Conservation (phyloP, 78 protist genomes). For the Corallochytrium limacisporum region DNA sequence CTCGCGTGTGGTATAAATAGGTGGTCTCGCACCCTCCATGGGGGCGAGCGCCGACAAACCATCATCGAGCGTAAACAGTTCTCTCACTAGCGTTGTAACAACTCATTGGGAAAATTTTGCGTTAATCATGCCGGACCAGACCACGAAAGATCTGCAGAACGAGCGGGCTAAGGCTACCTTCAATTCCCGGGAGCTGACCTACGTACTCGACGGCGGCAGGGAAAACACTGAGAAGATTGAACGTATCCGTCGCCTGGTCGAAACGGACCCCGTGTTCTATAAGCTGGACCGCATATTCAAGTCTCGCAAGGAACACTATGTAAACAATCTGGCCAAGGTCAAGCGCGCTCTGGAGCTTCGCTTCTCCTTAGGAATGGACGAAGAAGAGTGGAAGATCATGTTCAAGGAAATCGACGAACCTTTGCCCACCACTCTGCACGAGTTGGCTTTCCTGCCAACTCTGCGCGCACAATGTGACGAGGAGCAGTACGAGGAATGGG, state of each 20-base stretch:
- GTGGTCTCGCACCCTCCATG: too few relatives aligned
- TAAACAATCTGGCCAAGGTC: neutral
- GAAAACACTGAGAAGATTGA: neutral
- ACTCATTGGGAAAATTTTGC: too few relatives aligned
- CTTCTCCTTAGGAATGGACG: neutral
- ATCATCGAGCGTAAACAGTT: too few relatives aligned
- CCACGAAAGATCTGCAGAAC: too few relatives aligned
- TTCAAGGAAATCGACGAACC: neutral
- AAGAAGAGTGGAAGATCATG: neutral
- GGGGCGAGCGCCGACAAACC: too few relatives aligned
- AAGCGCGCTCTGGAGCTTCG: neutral
- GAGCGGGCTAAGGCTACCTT: conserved; percentile 25
- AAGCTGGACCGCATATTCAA: neutral
- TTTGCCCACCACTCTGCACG: neutral
- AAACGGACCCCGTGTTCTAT: neutral
- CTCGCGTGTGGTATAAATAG: too few relatives aligned
- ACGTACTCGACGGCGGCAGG: conserved; percentile 16
- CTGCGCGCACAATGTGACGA: neutral
- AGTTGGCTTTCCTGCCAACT: conserved; percentile 3
- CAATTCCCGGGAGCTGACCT: conserved; percentile 1
- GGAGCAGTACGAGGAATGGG: conserved; percentile 19
- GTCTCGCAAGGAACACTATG: neutral
- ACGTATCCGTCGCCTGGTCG: neutral
- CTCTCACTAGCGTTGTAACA: too few relatives aligned
- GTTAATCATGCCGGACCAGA: too few relatives aligned